Percentiles rank a stretch among this genome's conserved stretches.
phyloP scores from a whole-genome alignment of 2,329 filamentous ascomycete species.

The Trematosphaeria pertusa region DNA sequence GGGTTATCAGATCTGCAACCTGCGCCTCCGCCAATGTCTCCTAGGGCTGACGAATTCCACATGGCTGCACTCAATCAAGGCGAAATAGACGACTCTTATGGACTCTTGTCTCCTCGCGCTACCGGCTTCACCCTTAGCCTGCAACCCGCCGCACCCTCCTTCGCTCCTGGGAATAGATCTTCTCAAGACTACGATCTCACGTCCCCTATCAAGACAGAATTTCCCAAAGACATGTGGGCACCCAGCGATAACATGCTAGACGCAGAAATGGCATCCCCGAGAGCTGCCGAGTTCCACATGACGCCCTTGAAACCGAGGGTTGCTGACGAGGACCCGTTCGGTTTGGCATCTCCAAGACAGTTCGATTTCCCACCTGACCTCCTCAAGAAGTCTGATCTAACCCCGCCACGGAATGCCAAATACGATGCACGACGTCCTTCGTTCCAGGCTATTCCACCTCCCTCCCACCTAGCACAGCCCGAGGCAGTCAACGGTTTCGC shows the following conservation, averaged over 20 bases:
- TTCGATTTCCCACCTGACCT: constrained; percentile 42
- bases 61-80: constrained; percentile 16
- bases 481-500: constrained; percentile 44
- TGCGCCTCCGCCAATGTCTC: constrained; percentile 31
- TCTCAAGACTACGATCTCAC: constrained; percentile 22
- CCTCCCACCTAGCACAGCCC: constrained; percentile 32
- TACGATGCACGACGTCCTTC: constrained; percentile 40
- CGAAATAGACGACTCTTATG: constrained; percentile 23
- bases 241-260: constrained; percentile 36
- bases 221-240: constrained; percentile 41
- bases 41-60: constrained; percentile 31
- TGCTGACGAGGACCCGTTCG: constrained; percentile 46
- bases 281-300: constrained; percentile 47
- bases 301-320: constrained; percentile 40
- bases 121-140: constrained; percentile 23
- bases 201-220: constrained; percentile 51
- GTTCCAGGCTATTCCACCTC: constrained; percentile 46
- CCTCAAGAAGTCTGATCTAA: constrained; percentile 32
- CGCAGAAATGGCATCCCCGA: constrained; percentile 46
- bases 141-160: constrained; percentile 1
- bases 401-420: constrained; percentile 24
- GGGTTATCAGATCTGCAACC: constrained; percentile 16
- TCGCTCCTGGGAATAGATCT: not conserved
- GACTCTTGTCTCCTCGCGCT: constrained; percentile 26
- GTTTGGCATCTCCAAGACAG: constrained; percentile 48